Evolutionary conservation across 2,329 filamentous ascomycete genomes (phyloP).

Genomic region (Chrysosporium keratinophilum): DNA sequence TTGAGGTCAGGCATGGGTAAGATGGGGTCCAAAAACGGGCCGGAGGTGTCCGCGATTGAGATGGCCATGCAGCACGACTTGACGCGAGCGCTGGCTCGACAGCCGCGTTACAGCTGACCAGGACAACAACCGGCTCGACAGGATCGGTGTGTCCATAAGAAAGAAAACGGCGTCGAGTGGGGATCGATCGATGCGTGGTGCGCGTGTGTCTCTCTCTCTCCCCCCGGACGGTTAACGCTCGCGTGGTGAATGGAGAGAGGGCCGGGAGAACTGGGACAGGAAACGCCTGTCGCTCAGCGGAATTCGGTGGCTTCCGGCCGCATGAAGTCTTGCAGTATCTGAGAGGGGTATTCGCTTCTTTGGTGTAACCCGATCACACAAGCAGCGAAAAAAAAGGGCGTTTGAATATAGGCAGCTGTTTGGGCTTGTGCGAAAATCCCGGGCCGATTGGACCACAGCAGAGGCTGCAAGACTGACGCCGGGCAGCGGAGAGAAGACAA

Average conservation of each 20-base stretch:
- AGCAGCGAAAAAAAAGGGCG: neutral
- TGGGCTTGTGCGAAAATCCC: neutral
- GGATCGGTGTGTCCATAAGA: slow-evolving; percentile 30
- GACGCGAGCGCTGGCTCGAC: slow-evolving; percentile 22
- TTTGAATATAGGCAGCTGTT: neutral
- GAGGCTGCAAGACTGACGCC: neutral
- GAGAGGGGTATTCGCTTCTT: slow-evolving; percentile 3
- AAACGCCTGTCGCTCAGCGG: neutral
- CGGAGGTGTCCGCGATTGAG: slow-evolving; percentile 32
- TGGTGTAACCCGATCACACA: slow-evolving; percentile 4
- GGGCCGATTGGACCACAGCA: neutral
- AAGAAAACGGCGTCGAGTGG: neutral
- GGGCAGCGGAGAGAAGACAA: neutral
- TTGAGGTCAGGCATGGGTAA: slow-evolving; percentile 29
- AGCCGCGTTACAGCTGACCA: slow-evolving; percentile 25
- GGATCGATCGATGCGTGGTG: neutral
- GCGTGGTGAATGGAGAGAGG: neutral
- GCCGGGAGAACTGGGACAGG: neutral
- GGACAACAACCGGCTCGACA: slow-evolving; percentile 28
- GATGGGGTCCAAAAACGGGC: slow-evolving; percentile 28
- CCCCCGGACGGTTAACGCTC: neutral
- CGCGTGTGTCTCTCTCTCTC: neutral
- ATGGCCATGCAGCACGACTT: slow-evolving; percentile 33
- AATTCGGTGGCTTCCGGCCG: neutral
- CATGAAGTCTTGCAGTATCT: neutral